Evolutionary conservation across 2,329 filamentous ascomycete species (phyloP), one percentile per base, ranked within the genome.

Genomic region (Tolypocladium tropicale): DNA sequence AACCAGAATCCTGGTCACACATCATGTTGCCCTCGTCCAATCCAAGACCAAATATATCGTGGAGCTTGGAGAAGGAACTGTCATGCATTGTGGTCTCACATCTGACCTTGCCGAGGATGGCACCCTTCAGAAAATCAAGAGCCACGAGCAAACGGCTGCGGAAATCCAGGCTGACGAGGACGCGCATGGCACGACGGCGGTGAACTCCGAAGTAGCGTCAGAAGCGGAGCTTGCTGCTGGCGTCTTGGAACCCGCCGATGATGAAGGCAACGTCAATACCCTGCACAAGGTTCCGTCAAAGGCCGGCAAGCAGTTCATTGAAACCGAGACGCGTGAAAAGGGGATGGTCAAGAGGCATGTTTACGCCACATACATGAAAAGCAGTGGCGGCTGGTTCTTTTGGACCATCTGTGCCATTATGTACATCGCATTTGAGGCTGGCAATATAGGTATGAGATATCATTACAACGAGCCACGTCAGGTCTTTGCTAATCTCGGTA

Each of bases 1-100:
- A 55, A 94, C 90, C 2, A 76, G 89, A 33, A 89, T 94, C 52
- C 73, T 94, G 4, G 89, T 91, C 30, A 94, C 89, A 0, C 89
- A 94, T 65, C 88, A 93, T 63, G 84, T 91, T 23, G 82, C 82
- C 3, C 76, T 93, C 2, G 87, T 85, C 60, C 78, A 89, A 56
- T 77, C 86, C 14, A 82, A 81, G 64, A 84, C 89, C 7, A 88
- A 88, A 63, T 93, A 88, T 62, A 76, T 89, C 7, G 85, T 92
- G 5, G 81, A 89, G 59, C 79, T 94, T 2, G 85, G 83, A 23
- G 82, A 89, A 55, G 89, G 88, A 10, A 77, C 74, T 7, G 78
- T 88, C 10, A 75, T 85, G 43, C 75, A 86, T 60, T 78, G 84
- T 3, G 89, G 88, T 0, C 70, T 83, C 1, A 74, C 88, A 1